phyloP scores from a whole-genome alignment of 371 early-diverging fungal genomes.

The Batkoa obscura region DNA sequence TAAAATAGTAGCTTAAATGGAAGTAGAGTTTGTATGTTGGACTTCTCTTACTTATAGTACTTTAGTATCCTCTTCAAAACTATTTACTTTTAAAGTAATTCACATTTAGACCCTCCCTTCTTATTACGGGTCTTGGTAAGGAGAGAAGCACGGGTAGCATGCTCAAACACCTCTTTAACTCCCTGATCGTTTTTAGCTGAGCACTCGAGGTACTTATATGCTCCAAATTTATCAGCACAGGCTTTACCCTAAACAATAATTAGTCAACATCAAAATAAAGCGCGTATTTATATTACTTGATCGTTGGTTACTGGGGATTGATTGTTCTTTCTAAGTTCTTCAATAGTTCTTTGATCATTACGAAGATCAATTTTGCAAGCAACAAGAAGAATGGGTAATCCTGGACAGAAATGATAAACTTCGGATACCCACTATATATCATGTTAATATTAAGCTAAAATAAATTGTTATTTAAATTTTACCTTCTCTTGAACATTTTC shows the following conservation, averaged over 20 bases:
- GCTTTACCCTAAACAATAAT: slow-evolving; percentile 28
- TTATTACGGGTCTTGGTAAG: slow-evolving; percentile 28
- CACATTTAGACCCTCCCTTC: too few species aligned
- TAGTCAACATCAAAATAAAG: neutral
- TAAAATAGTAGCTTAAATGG: too few species aligned
- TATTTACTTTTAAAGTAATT: too few species aligned
- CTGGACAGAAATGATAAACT: slow-evolving; percentile 73
- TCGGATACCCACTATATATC: slow-evolving; percentile 72
- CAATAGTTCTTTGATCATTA: slow-evolving; percentile 52
- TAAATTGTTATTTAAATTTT: slow-evolving; percentile 4
- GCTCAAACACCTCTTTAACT: slow-evolving; percentile 86
- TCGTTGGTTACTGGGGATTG: slow-evolving; percentile 57
- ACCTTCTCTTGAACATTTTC: slow-evolving; percentile 84
- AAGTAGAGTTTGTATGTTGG: too few species aligned
- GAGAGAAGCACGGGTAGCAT: slow-evolving; percentile 75
- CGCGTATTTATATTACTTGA: neutral
- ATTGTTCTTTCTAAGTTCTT: slow-evolving; percentile 52
- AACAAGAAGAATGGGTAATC: slow-evolving; percentile 72
- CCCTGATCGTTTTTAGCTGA: slow-evolving; percentile 81
- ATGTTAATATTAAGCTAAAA: slow-evolving; percentile 1
- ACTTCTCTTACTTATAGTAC: too few species aligned
- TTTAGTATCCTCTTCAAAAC: too few species aligned
- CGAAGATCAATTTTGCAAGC: slow-evolving; percentile 87
- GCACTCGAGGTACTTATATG: slow-evolving; percentile 87
- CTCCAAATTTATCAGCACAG: slow-evolving; percentile 65